Evolutionary conservation across 2,329 filamentous ascomycete genomes (phyloP), one percentile per base, ranked within the genome.

Genomic region (Ophiostoma sp.): DNA sequence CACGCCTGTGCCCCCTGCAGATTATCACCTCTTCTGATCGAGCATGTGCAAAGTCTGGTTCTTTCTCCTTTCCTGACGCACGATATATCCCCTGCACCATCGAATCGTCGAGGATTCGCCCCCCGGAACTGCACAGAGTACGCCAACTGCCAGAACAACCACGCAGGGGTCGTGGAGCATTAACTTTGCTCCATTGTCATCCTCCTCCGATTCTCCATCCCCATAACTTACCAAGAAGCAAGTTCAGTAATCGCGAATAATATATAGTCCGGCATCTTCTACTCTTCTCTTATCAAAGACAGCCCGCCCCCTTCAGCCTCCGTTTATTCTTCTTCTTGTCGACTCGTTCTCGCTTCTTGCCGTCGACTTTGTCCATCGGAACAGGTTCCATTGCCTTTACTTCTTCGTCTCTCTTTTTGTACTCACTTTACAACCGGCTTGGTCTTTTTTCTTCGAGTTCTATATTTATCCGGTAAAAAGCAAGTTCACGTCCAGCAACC

Each of bases 331-430:
- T 11, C 57, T 62, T 62, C 3, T 33, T 31, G 57, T 62, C 57
- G 4, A 62, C 57, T 62, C 33, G 57, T 33, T 33, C 15, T 33
- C 27, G 23, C 52, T 31, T 57, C 52, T 23, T 57, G n/a, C 27
- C 13, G 57, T 62, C 23, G 57, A 6, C 57, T n/a, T 57, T 62
- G 44, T 48, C 44, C 44, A 48, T 48, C 27, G 57, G 57, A 33
- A 62, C 57, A 35, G 57, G 57, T 62, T 62, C 57, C 57, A 62
- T 33, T 13, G 13, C 35, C 48, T 57, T 57, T 62, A 33, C 57
- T 62, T 62, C 27, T 17, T 62, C 27, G 57, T 33, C 57, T 62
- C 27, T 62, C 27, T 20, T 62, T 62, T 62, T 33, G 23, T 57
- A n/a, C 23, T 62, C 27, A 33, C 27, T 62, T 62, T 62, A 17